Base-by-base conservation (phyloP, 2,329 filamentous ascomycete species). In the Verticillium tricorpus region DNA sequence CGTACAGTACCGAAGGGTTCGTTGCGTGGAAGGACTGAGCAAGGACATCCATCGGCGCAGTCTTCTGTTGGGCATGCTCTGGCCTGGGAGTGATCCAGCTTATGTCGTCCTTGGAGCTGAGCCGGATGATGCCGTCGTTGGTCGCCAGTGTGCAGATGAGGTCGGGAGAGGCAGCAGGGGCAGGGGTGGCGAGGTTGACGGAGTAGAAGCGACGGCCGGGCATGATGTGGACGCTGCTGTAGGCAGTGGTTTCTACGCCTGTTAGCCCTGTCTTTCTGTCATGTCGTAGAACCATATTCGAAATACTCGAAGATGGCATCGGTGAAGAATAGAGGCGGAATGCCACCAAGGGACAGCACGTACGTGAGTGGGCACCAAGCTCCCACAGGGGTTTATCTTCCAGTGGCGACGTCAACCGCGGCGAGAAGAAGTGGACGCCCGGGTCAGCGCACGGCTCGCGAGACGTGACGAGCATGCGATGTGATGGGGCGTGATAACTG, bases 1-100 rank as follows among this genome's bases (percentile, higher is more conserved):
- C 80, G 35, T 83, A 71, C 15, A 86, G 64, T 2, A 86, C 66
- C 14, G 79, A 72, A 14, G 76, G 77, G 56, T 80, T 77, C 17
- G 68, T 70, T 4, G 68, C 64, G 25, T 80, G 74, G 65, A 83
- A 86, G 60, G 82, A 79, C 31, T 84, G 71, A 4, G 80, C 72
- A 61, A 85, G 82, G 54, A 84, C 72, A 62, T 84, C 76, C 2
- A 40, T 25, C 2, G 11, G 19, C 12, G 8, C 35, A 14, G 55
- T 58, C 69, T 64, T 60, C 56, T 3, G 55, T 39, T 70, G 31
- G 56, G n/a, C 7, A 5, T 9, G 12, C 14, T 34, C 55, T 37
- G 55, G 5, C 17, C 62, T 63, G 17, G 71, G 73, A 1, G 72
- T 70, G 34, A 79, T 65, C 73, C 74, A 78, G 3, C 66, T 63